Evolutionary conservation across 75 land plant species (phyloP).

Genomic region (Cunninghamia lanceolata): DNA sequence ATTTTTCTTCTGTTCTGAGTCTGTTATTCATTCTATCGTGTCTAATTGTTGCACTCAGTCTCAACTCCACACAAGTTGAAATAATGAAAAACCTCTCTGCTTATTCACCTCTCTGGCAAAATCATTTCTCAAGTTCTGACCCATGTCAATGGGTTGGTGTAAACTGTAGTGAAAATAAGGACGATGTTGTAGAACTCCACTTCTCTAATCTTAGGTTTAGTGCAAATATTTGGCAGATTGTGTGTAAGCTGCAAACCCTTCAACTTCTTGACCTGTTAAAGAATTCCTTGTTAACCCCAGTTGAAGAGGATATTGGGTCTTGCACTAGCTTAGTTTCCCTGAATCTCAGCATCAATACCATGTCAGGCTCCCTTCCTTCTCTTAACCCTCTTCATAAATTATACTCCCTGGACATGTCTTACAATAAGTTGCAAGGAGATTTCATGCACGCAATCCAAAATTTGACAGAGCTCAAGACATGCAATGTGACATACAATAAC

Average conservation of each 20-base stretch:
- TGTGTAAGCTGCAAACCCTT: not conserved
- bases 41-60: not conserved
- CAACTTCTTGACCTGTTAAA: not conserved
- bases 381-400: slow-evolving; percentile 11
- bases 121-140: not conserved
- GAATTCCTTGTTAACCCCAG: not conserved
- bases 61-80: not conserved
- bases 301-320: not conserved
- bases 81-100: not conserved
- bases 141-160: slow-evolving; percentile 11
- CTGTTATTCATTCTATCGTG: not conserved
- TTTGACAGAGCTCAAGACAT: slow-evolving; percentile 10
- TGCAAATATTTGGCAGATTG: not conserved
- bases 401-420: slow-evolving; percentile 10
- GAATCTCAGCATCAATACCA: not conserved
- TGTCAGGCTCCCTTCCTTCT: slow-evolving; percentile 23
- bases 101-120: not conserved
- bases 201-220: not conserved
- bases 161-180: not conserved
- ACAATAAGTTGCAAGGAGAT: slow-evolving; percentile 12
- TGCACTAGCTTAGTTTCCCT: not conserved
- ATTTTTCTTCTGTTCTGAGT: not conserved
- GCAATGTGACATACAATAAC: slow-evolving; percentile 10
- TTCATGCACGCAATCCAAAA: slow-evolving; percentile 13
- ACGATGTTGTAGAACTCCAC: not conserved